phyloP scores from a whole-genome alignment of 768 basidiomycete genomes.

The Rhodotorula toruloides region DNA sequence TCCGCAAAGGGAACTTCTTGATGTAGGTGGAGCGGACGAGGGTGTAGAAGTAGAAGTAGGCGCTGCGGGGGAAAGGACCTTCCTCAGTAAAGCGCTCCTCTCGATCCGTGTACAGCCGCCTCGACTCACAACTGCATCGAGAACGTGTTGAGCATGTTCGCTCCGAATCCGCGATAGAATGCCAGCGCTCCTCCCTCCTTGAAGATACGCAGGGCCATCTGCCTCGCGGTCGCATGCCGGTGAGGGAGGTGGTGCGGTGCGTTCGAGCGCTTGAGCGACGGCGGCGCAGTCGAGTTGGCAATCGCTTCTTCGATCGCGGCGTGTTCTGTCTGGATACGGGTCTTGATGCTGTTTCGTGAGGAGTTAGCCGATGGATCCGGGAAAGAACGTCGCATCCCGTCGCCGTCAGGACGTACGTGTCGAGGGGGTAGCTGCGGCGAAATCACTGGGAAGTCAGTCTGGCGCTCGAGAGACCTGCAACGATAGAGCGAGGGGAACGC shows the following conservation, averaged over 20 bases:
- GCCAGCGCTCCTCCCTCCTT: slow-evolving; percentile 74
- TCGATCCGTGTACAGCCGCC: not conserved
- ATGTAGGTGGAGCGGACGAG: slow-evolving; percentile 78
- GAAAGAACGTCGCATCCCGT: not conserved
- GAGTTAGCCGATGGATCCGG: not conserved
- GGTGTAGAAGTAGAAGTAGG: slow-evolving; percentile 99
- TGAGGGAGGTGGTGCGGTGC: slow-evolving; percentile 49
- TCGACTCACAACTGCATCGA: slow-evolving; percentile 70
- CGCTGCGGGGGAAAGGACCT: slow-evolving; percentile 45
- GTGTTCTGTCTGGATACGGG: slow-evolving; percentile 76
- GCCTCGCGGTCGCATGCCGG: slow-evolving; percentile 55
- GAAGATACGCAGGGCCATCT: slow-evolving; percentile 65
- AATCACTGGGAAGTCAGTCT: not conserved
- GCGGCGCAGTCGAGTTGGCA: slow-evolving; percentile 4
- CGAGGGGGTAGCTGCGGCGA: slow-evolving; percentile 73
- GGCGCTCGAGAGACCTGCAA: not conserved
- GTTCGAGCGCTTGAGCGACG: slow-evolving; percentile 51
- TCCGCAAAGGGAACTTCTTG: slow-evolving; percentile 62
- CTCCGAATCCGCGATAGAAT: slow-evolving; percentile 84
- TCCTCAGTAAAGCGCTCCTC: not conserved
- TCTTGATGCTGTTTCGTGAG: slow-evolving; percentile 71
- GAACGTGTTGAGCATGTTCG: slow-evolving; percentile 97
- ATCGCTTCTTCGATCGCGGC: slow-evolving; percentile 12
- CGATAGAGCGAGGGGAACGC: not conserved
- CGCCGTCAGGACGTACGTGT: slow-evolving; percentile 58